Evolutionary conservation across 768 basidiomycete genomes (phyloP).

Genomic region (Termitomyces sp.): DNA sequence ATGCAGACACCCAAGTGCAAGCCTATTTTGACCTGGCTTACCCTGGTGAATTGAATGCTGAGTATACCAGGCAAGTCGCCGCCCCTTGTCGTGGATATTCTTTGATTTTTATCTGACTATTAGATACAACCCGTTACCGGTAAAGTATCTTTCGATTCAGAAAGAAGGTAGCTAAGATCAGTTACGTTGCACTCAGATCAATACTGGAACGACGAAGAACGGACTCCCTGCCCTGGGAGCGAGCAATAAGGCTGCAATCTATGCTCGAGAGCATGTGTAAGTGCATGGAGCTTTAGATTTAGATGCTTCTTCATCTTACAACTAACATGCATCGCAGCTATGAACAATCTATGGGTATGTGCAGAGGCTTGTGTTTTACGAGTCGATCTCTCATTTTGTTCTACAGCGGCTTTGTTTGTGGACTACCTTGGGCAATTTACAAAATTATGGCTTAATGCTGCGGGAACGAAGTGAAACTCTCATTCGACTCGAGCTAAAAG

Average conservation of each 20-base stretch:
- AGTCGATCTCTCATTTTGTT: neutral
- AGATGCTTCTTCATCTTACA: too few relatives aligned
- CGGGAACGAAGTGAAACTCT: neutral
- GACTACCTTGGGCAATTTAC: neutral
- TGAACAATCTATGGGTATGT: conserved; percentile 1
- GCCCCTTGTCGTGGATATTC: neutral
- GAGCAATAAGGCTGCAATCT: neutral
- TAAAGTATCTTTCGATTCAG: neutral
- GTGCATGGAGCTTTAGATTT: neutral
- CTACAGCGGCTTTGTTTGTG: neutral
- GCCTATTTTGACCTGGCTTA: neutral
- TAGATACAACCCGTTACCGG: neutral
- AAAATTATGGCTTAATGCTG: neutral
- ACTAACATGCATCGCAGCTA: neutral
- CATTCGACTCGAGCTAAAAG: neutral
- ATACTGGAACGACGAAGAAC: neutral
- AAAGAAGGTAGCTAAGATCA: neutral
- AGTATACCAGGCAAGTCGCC: neutral
- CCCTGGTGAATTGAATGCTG: neutral
- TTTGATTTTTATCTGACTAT: neutral
- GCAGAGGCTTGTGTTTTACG: neutral
- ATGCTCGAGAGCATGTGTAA: neutral
- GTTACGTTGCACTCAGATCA: neutral
- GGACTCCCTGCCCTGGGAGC: too few relatives aligned
- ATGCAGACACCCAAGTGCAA: neutral